Base-by-base conservation (phyloP, 305 asterid species). In the Fraxinus ornus region DNA sequence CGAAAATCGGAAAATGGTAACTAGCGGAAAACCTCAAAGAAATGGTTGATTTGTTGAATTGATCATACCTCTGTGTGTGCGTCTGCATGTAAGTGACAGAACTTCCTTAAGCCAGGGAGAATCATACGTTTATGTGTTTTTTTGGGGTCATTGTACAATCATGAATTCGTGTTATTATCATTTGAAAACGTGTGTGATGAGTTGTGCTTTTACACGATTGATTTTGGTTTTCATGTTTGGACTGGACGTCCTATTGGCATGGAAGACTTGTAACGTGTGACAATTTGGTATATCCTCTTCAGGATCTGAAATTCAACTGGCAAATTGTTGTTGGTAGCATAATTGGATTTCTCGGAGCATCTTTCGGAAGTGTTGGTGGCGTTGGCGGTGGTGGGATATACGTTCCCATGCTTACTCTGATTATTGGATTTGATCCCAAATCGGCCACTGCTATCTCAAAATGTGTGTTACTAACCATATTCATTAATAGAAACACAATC, bases 341-440 rank as follows among this genome's bases (percentile, higher is more conserved):
- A 52, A 87, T 95, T 88, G 99, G 98, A 89, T 95, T 95, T 94
- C 82, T 87, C 72, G 99, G 99, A 80, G 99, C 99, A 41, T 95
- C 99, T 77, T 94, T 93, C 85, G 99, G 99, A 55, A 95, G 99
- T 78, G 98, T 95, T 2, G 99, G 99, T 15, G 99, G 99, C 76
- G 98, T 95, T 80, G 98, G 99, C 0, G 99, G 99, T 2, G 98
- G 99, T 0, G 98, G 99, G 60, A 95, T 95, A 86, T 95, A 92
- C 8, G 99, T 95, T 55, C 98, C 99, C 22, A 94, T 94, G 98
- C 99, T 95, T 79, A 88, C 93, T 80, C 90, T 95, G 60, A 81
- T 95, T 86, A 49, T 95, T 79, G 99, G 99, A 62, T 95, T 95
- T 76, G 99, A 95, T 85, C 89, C 99, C 33, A 95, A 95, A 88